Evolutionary conservation across 1,139 yeast species (phyloP).

Genomic region (Candida pseudoviswanathii): DNA sequence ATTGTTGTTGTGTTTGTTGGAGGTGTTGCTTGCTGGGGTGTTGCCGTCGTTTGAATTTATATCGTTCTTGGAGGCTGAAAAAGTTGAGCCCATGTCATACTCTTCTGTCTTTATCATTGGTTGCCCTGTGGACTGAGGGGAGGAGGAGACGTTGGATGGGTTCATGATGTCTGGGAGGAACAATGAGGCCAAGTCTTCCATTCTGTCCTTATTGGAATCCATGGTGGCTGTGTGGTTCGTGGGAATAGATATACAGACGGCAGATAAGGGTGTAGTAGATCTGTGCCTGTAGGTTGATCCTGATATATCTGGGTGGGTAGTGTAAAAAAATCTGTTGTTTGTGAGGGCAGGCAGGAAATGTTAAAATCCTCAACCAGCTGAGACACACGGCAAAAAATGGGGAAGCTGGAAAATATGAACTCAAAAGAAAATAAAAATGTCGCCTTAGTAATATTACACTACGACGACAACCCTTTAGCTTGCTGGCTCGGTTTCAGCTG

Average conservation of each 20-base stretch:
- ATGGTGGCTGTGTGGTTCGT: background rate
- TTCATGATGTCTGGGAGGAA: constrained; percentile 47
- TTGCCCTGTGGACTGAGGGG: constrained; percentile 4
- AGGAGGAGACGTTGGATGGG: constrained; percentile 17
- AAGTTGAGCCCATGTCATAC: constrained; percentile 3
- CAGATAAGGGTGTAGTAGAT: no score
- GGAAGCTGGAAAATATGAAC: no score
- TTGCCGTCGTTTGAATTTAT: background rate
- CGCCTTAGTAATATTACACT: background rate
- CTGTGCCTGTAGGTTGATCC: background rate
- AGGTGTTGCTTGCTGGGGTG: no score
- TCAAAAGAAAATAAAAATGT: background rate
- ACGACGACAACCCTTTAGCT: background rate
- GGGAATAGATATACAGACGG: background rate
- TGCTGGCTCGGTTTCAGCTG: no score
- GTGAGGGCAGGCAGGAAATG: no score
- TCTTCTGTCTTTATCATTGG: background rate
- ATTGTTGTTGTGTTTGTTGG: background rate
- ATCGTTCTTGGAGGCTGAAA: background rate
- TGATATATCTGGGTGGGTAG: no score
- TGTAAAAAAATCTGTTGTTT: no score
- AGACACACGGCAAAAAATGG: no score
- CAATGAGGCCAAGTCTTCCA: constrained; percentile 46
- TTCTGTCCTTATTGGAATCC: constrained; percentile 24
- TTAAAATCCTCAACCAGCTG: no score